phyloP scores from a whole-genome alignment of 768 basidiomycete genomes.

The Pleurotus cornucopiae region DNA sequence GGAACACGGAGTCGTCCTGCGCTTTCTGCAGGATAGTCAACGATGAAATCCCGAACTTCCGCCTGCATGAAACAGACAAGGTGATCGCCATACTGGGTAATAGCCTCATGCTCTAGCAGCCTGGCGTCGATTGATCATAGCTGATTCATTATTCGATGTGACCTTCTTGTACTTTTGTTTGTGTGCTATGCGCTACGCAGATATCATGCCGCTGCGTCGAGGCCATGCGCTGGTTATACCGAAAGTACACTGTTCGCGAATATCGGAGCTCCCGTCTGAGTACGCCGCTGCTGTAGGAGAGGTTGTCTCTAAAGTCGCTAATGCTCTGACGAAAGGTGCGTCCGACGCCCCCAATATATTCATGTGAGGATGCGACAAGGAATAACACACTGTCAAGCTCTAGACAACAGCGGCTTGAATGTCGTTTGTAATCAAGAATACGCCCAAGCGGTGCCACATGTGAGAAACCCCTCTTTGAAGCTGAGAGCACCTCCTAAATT shows the following conservation, averaged over 20 bases:
- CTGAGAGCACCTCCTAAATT: background rate
- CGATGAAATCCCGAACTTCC: constrained; percentile 40
- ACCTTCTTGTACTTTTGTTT: background rate
- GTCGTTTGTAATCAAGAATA: constrained; percentile 82
- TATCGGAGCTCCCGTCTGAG: constrained; percentile 63
- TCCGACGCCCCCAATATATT: background rate
- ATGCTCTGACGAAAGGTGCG: constrained; percentile 59
- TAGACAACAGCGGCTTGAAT: constrained; percentile 65
- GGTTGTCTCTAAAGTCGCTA: constrained; percentile 57
- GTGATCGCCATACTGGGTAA: constrained; percentile 64
- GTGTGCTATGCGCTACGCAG: constrained; percentile 23
- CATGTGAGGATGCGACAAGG: background rate
- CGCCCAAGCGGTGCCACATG: constrained; percentile 77
- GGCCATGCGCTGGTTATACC: constrained; percentile 74
- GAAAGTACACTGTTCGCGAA: constrained; percentile 53
- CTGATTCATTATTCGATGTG: background rate
- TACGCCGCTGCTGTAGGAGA: constrained; percentile 55
- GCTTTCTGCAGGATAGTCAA: constrained; percentile 65
- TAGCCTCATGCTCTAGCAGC: no score
- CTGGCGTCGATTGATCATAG: constrained; percentile 7
- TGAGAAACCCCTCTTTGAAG: constrained; percentile 22
- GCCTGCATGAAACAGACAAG: constrained; percentile 57
- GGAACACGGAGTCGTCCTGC: constrained; percentile 48
- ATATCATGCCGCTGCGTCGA: constrained; percentile 61
- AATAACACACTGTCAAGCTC: constrained; percentile 28